phyloP scores from a whole-genome alignment of 1,284 basidiomycete genomes.

The Bondarzewia mesenterica region DNA sequence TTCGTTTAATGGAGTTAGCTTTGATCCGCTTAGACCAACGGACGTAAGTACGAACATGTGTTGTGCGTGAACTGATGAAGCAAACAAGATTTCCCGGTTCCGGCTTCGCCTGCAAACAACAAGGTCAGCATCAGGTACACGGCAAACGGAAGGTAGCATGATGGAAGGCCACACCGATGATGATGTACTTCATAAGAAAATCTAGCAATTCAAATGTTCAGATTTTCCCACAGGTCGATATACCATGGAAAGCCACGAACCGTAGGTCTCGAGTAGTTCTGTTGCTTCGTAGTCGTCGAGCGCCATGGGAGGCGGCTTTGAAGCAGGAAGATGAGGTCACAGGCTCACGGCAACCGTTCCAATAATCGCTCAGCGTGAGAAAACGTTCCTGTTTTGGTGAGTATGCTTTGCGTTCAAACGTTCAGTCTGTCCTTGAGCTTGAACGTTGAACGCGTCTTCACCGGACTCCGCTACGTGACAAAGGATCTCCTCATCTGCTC shows the following conservation, averaged over 20 bases:
- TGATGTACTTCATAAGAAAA: constrained; percentile 96
- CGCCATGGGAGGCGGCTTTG: constrained; percentile 31
- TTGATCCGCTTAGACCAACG: constrained; percentile 4
- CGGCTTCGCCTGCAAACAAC: constrained; percentile 72
- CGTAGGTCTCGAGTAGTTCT: constrained; percentile 89
- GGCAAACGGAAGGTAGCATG: neutral
- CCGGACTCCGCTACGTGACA: no score
- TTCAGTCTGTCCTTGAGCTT: no score
- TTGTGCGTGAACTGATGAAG: constrained; percentile 95
- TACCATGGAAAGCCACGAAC: constrained; percentile 31
- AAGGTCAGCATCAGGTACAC: neutral
- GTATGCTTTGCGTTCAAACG: no score
- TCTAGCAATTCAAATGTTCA: constrained; percentile 41
- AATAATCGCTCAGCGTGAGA: no score
- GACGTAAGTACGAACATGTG: constrained; percentile 55
- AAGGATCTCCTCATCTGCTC: no score
- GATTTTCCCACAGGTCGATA: neutral
- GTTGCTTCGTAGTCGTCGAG: constrained; percentile 69
- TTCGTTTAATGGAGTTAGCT: constrained; percentile 5
- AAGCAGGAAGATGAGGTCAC: neutral
- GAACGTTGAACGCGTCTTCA: no score
- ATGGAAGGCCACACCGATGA: constrained; percentile 64
- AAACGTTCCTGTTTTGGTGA: neutral
- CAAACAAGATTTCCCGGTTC: constrained; percentile 93
- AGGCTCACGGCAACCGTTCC: no score